Conservation (phyloP, 306 rosid species). For the Malus fusca region DNA sequence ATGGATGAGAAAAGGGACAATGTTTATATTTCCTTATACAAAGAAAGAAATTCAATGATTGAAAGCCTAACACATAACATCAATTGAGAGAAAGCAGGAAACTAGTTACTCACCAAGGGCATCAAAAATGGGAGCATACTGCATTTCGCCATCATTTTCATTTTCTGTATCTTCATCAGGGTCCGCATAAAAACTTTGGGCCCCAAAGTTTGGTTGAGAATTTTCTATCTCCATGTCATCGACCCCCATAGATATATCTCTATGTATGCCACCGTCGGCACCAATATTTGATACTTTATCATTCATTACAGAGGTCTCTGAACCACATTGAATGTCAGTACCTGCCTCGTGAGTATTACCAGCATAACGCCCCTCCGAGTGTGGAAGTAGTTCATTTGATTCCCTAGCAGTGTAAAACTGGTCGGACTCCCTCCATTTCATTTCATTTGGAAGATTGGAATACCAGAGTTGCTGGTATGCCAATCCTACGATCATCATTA, state of each 20-base stretch:
- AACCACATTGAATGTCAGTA: slow-evolving; percentile 23
- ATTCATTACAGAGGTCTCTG: slow-evolving; percentile 61
- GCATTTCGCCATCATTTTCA: slow-evolving; percentile 26
- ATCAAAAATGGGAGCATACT: slow-evolving; percentile 31
- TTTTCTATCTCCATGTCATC: slow-evolving; percentile 30
- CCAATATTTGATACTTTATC: slow-evolving; percentile 16
- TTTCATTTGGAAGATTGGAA: slow-evolving; percentile 53
- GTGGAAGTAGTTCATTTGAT: slow-evolving; percentile 19
- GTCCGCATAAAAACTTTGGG: slow-evolving; percentile 35
- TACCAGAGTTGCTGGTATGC: slow-evolving; percentile 61
- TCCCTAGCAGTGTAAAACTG: slow-evolving; percentile 26
- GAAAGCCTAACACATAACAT: neutral
- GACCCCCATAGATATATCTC: slow-evolving; percentile 21
- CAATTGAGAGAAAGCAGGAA: neutral
- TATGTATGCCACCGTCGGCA: slow-evolving; percentile 13
- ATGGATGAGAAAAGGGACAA: neutral
- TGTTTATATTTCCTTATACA: neutral
- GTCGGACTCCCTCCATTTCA: slow-evolving; percentile 46
- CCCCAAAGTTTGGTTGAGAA: slow-evolving; percentile 25
- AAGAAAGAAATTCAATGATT: neutral
- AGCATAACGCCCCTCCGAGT: slow-evolving; percentile 32
- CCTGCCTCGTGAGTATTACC: slow-evolving; percentile 40
- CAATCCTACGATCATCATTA: slow-evolving; percentile 58
- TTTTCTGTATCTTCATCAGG: slow-evolving; percentile 42
- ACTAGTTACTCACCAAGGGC: slow-evolving; percentile 46